Evolutionary conservation across 805 yeast species (phyloP).

Genomic region (Ogataea ganodermae): DNA sequence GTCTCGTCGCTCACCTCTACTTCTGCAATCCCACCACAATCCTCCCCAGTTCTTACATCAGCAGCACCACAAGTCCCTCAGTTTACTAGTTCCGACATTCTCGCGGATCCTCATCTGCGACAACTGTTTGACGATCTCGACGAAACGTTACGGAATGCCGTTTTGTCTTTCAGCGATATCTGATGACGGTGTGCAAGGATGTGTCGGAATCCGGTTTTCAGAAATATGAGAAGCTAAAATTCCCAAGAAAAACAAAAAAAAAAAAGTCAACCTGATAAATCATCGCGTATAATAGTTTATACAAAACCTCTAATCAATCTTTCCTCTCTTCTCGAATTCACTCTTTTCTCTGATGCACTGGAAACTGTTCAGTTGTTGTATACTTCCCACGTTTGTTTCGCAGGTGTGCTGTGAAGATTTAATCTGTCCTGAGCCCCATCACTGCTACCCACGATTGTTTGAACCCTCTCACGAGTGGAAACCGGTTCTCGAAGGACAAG

Average conservation of each 20-base stretch:
- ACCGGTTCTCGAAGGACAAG: slow-evolving; percentile 65
- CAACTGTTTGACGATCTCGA: slow-evolving; percentile 19
- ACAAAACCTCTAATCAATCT: not conserved
- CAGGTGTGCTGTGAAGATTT: slow-evolving; percentile 14
- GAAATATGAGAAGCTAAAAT: too few species aligned
- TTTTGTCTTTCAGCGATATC: slow-evolving; percentile 13
- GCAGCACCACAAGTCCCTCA: too few species aligned
- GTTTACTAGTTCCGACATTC: not conserved
- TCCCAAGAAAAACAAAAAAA: not conserved
- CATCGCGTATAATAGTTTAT: not conserved
- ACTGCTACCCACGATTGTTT: slow-evolving; percentile 68
- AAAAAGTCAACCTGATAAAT: not conserved
- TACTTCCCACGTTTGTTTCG: not conserved
- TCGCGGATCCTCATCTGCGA: slow-evolving; percentile 4
- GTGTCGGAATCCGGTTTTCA: too few species aligned
- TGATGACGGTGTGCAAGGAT: slow-evolving; percentile 3
- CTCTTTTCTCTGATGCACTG: not conserved
- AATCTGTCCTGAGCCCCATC: slow-evolving; percentile 46
- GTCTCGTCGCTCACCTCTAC: too few species aligned
- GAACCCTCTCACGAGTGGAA: slow-evolving; percentile 72
- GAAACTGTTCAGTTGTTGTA: not conserved
- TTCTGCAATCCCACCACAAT: not conserved
- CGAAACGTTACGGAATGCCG: slow-evolving; percentile 12
- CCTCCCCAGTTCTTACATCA: too few species aligned
- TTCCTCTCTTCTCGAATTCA: not conserved